Evolutionary conservation across 2,329 filamentous ascomycete species (phyloP), one percentile per base, ranked within the genome.

Genomic region (Sporothrix schenckii): DNA sequence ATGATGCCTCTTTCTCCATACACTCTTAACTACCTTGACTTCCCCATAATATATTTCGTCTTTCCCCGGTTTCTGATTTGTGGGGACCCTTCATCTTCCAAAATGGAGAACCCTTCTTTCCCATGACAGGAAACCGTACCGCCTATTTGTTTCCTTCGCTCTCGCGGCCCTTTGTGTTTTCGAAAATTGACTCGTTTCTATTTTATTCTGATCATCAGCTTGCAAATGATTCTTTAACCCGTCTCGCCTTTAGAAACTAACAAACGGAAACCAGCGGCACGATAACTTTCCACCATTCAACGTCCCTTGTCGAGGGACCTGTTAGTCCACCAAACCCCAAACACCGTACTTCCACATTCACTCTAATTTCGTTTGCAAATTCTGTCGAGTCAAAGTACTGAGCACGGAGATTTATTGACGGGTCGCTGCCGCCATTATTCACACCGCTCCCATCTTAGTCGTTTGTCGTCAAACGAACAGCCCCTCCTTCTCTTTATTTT

Each of bases 381-480:
- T 49, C 24, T 11, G 2, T 21, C 41, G 56, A 53, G 30, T 47
- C 53, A 44, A 44, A 13, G 11, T 44, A 24, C 27, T 19, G 27
- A 24, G n/a, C 21, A n/a, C 44, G 11, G 41, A 13, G 11, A 27
- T 4, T 16, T n/a, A 30, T 69, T 14, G 34, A 56, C 54, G 47
- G 67, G 24, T 21, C 19, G 44, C 53, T 47, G 52, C 56, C 56
- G 9, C 27, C 4, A 24, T 60, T 58, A 60, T 44, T 70, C 71
- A 70, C 71, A 72, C 71, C 71, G 71, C 71, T 50, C 56, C 60
- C 66, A 50, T 72, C 53, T 66, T 34, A 16, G 53, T 52, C 68
- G 68, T 68, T 67, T 67, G 52, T 47, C 63, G 68, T 70, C 56
- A 58, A 54, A 66, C 65, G 19, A 39, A 27, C 44, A 19, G 24